Base-by-base conservation (phyloP, 2,329 filamentous ascomycete genomes). In the Paracorniculantispora psalliotae region DNA sequence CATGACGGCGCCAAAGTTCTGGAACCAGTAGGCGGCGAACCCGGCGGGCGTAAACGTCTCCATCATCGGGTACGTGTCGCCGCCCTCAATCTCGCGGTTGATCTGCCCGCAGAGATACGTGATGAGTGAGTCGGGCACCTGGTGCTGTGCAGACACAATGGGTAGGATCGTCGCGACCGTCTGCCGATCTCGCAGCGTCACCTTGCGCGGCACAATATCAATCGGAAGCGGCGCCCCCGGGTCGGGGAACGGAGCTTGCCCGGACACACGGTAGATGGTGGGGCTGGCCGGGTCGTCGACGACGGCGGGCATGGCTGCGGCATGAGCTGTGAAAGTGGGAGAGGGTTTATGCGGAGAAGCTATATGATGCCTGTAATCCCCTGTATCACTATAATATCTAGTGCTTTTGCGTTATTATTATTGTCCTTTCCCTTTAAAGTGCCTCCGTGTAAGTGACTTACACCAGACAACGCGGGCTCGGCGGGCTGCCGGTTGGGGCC, bases 1-100 rank as follows among this genome's bases (percentile, higher is more conserved):
- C 90, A 96, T 94, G 70, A 96, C 85, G 51, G 90, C 91, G 49
- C 85, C 91, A 69, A 96, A 96, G 73, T 92, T 91, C 68, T 91
- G 89, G 72, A 96, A 93, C 92, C 92, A 96, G 75, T 96, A 94
- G 56, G 83, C 78, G 10, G 86, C 87, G 69, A 96, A 96, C 63
- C 81, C 83, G 21, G 89, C 85, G n/a, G 88, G 76, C 4, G 87
- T 78, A 73, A 96, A 84, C 19, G 86, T 79, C 55, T 92, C 87
- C 66, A 88, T 84, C 89, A 96, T 93, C 23, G 92, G 91, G 72
- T 96, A 96, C 1, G 92, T 96, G 72, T 96, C 91, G 59, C 92
- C 92, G 72, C 91, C 90, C 68, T 94, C 90, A 68, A 96, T 94
- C 73, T 96, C 92, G 73, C 90, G 88, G 72, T 92, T 93, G 67